Percentiles rank a stretch among this genome's conserved stretches.
Conservation (phyloP, 2,329 filamentous ascomycete genomes). For the Ceratocystis huliohia region DNA sequence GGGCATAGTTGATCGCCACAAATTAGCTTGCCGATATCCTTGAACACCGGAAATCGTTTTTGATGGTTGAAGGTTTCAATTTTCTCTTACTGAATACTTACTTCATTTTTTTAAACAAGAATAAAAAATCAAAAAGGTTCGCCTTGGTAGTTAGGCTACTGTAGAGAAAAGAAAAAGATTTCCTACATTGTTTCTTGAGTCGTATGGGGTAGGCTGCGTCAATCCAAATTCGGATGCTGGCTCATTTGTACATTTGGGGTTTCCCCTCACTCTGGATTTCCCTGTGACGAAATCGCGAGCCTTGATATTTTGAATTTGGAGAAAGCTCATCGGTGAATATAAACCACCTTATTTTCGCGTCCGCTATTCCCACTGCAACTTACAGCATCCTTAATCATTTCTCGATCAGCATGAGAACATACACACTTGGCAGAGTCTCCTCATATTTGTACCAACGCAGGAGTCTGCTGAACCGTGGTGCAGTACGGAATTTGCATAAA, state of each 20-base stretch:
- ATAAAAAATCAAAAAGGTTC: no score
- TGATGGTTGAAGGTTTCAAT: no score
- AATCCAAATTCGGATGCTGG: neutral
- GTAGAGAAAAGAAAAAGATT: neutral
- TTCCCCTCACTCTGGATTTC: neutral
- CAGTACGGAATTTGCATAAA: slow-evolving; percentile 3
- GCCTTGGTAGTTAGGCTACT: no score
- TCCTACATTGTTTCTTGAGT: no score
- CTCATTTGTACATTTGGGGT: neutral
- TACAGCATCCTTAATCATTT: neutral
- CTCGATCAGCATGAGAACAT: neutral
- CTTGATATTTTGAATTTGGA: neutral
- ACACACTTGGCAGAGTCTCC: neutral
- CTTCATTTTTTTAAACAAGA: no score
- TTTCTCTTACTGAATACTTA: no score
- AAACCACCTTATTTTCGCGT: neutral
- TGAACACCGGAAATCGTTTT: no score
- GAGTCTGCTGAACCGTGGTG: neutral
- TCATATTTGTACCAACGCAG: no score
- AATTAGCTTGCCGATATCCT: no score
- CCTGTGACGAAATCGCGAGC: neutral
- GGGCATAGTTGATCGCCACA: no score
- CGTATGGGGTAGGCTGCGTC: neutral
- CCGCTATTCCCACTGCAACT: neutral
- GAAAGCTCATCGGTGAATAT: neutral